phyloP scores from a whole-genome alignment of 148 eudicot genomes.

The Linanthus parryae region DNA sequence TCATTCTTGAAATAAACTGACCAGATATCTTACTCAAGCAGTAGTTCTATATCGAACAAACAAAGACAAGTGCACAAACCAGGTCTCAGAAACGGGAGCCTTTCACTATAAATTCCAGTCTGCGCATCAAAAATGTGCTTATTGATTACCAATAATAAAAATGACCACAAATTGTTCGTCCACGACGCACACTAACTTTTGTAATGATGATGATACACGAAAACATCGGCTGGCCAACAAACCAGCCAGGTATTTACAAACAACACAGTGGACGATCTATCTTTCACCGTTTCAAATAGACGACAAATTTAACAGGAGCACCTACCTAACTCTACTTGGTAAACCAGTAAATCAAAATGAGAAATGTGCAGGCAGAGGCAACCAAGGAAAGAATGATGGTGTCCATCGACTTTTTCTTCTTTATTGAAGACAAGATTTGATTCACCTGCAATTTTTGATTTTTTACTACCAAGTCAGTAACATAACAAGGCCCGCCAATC shows the following conservation, averaged over 20 bases:
- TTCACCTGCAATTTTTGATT: slow-evolving; percentile 58
- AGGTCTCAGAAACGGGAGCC: no score
- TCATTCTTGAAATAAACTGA: no score
- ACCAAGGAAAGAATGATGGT: slow-evolving; percentile 88
- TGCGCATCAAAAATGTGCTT: no score
- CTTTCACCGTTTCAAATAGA: no score
- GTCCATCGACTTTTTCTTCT: slow-evolving; percentile 99
- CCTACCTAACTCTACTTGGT: slow-evolving; percentile 36
- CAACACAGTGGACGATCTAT: slow-evolving; percentile 1
- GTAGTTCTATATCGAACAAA: no score
- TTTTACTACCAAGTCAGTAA: not conserved
- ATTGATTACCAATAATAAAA: not conserved
- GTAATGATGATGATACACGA: slow-evolving; percentile 1
- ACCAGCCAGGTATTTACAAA: slow-evolving; percentile 5
- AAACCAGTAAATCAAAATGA: slow-evolving; percentile 88
- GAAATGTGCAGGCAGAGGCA: slow-evolving; percentile 90
- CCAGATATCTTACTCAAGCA: no score
- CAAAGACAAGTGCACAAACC: no score
- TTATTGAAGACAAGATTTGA: slow-evolving; percentile 74
- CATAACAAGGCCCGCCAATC: no score
- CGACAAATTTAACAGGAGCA: not conserved
- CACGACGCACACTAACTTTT: not conserved
- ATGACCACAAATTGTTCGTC: not conserved
- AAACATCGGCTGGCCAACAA: slow-evolving; percentile 1
- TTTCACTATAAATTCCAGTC: no score